Conservation (phyloP, 805 yeast species). For the Lipomyces chichibuensis region DNA sequence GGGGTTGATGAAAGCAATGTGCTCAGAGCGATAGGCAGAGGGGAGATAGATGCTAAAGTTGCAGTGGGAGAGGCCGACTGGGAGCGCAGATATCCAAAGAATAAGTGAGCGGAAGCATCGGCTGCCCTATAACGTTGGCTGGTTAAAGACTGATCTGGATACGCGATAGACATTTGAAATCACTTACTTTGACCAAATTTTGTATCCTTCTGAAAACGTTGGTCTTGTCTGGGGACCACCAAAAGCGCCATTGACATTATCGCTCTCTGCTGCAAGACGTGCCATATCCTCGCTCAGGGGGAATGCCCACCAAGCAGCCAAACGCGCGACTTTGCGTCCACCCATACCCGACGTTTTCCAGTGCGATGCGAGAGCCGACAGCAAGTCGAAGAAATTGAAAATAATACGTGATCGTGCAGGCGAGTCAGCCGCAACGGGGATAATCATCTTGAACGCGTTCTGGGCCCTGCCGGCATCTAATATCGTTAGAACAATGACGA, state of each 20-base stretch:
- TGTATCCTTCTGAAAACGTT: constrained; percentile 22
- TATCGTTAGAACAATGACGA: neutral
- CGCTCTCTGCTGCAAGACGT: constrained; percentile 64
- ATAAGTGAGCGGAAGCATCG: constrained; percentile 81
- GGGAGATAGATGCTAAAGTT: constrained; percentile 11
- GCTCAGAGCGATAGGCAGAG: constrained; percentile 32
- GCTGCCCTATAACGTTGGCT: constrained; percentile 68
- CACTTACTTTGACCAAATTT: constrained; percentile 21
- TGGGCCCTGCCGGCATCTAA: constrained; percentile 66
- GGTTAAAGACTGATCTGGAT: constrained; percentile 44
- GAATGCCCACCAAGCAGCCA: constrained; percentile 91
- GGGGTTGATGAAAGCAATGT: constrained; percentile 14
- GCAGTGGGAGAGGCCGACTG: constrained; percentile 10
- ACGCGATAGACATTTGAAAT: neutral
- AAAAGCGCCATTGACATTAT: neutral
- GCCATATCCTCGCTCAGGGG: constrained; percentile 48
- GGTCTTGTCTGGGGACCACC: neutral
- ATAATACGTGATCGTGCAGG: constrained; percentile 90
- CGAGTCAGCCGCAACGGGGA: constrained; percentile 81
- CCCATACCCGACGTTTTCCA: constrained; percentile 76
- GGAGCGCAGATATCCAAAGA: constrained; percentile 74
- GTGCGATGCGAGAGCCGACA: constrained; percentile 76
- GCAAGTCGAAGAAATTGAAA: constrained; percentile 80
- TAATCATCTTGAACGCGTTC: constrained; percentile 64
- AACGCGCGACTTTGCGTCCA: constrained; percentile 75